These are phyloP conservation scores for Aquilaria agallochum DNA, from an alignment of 441 rosid genomes.

Conservation along the genomic window DNA sequence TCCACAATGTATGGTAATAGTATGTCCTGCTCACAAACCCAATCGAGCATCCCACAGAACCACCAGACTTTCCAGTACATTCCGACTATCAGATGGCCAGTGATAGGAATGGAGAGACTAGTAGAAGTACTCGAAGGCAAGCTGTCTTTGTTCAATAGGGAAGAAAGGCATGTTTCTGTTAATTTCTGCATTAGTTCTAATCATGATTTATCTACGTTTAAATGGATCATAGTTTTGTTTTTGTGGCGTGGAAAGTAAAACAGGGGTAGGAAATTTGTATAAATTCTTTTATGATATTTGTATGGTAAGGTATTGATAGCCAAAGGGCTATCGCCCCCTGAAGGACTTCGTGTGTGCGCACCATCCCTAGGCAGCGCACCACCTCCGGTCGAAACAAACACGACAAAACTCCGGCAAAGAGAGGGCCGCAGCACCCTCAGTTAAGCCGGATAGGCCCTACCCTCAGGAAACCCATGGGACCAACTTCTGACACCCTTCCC, in stretches of 20 bases:
- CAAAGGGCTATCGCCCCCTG: no score
- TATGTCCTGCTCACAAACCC: constrained; percentile 36
- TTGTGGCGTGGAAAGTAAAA: background rate
- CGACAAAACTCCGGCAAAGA: no score
- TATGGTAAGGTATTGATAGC: no score
- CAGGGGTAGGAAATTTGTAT: no score
- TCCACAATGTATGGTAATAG: constrained; percentile 38
- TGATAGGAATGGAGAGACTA: constrained; percentile 17
- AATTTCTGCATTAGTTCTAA: background rate
- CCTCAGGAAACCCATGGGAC: no score
- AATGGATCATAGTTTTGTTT: constrained; percentile 7
- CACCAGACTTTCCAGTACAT: constrained; percentile 38
- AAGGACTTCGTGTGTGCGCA: no score
- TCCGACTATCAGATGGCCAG: constrained; percentile 44
- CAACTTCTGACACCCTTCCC: no score
- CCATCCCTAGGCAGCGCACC: no score
- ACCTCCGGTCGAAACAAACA: no score
- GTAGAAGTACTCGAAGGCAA: background rate
- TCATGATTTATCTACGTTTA: constrained; percentile 4
- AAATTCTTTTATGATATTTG: no score
- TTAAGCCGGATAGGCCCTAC: no score
- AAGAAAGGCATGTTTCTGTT: background rate
- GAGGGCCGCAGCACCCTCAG: no score
- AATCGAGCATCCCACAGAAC: constrained; percentile 52
- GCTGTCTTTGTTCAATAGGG: background rate